These are phyloP conservation scores for Sophora flavescens DNA, from an alignment of 306 rosid genomes.

Conservation along the genomic window DNA sequence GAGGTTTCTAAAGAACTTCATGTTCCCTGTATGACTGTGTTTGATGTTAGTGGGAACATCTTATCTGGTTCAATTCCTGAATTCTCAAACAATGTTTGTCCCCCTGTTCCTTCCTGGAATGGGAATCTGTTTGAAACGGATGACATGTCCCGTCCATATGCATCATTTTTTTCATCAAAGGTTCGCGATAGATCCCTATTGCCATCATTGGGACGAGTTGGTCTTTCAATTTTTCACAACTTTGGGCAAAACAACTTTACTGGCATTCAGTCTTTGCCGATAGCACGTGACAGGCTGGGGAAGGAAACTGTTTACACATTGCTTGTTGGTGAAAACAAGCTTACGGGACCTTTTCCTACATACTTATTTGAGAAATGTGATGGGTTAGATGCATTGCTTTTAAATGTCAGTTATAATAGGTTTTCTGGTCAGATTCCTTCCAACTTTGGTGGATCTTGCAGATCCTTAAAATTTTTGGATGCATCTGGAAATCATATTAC, in stretches of 20 bases:
- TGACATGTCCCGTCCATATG: constrained; percentile 47
- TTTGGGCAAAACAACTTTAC: constrained; percentile 75
- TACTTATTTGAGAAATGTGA: constrained; percentile 68
- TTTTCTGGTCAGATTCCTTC: constrained; percentile 69
- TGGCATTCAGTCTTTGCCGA: constrained; percentile 64
- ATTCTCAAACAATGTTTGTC: constrained; percentile 50
- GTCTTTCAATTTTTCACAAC: constrained; percentile 65
- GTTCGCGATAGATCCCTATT: constrained; percentile 47
- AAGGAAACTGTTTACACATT: constrained; percentile 59
- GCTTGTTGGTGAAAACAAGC: constrained; percentile 73
- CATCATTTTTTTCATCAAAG: constrained; percentile 61
- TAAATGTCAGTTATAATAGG: constrained; percentile 74
- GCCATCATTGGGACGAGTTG: constrained; percentile 45
- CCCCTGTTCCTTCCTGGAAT: constrained; percentile 45
- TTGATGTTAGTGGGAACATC: constrained; percentile 78
- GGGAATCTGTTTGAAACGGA: constrained; percentile 45
- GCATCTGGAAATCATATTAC: constrained; percentile 73
- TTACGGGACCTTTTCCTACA: constrained; percentile 67
- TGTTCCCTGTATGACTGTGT: constrained; percentile 78
- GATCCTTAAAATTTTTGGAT: constrained; percentile 70
- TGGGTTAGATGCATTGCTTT: constrained; percentile 62
- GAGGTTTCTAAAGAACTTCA: constrained; percentile 59
- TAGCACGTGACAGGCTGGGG: constrained; percentile 63
- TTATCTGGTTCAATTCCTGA: constrained; percentile 72
- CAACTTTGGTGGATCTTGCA: constrained; percentile 59